A percentile compares a stretch with the other conserved stretches of the same genome.
Evolutionary conservation across 306 rosid genomes (phyloP).

Genomic region (Glycine tomentella): DNA sequence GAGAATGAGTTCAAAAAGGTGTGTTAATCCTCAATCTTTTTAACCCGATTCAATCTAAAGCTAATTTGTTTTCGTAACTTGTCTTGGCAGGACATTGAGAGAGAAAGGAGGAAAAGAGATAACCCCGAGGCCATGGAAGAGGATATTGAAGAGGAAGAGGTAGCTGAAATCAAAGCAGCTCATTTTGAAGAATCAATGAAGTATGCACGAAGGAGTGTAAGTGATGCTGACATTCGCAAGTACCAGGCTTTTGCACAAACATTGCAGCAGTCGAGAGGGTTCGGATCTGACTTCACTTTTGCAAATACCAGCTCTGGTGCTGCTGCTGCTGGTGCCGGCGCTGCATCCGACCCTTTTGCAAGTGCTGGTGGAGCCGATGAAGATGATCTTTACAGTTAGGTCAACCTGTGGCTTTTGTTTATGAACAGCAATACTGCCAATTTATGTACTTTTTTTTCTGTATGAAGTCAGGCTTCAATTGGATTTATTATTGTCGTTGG

Average conservation of each 20-base stretch:
- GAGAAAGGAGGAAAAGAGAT: slow-evolving; percentile 83
- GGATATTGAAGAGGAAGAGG: slow-evolving; percentile 78
- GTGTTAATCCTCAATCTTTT: not conserved
- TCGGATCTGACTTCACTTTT: slow-evolving; percentile 89
- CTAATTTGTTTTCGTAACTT: not conserved
- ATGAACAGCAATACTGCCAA: no score
- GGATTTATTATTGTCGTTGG: slow-evolving; percentile 40
- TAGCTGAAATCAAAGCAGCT: slow-evolving; percentile 91
- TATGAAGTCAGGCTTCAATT: slow-evolving; percentile 40
- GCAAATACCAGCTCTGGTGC: slow-evolving; percentile 57
- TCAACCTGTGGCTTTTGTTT: not conserved
- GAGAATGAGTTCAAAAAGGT: no score
- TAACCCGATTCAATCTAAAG: not conserved
- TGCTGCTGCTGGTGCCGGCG: slow-evolving; percentile 39
- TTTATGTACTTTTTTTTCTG: not conserved
- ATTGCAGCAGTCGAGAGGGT: slow-evolving; percentile 98
- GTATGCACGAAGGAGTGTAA: slow-evolving; percentile 94
- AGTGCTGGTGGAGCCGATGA: slow-evolving; percentile 86
- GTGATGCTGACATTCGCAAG: slow-evolving; percentile 97
- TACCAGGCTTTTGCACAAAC: slow-evolving; percentile 98
- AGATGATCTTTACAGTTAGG: slow-evolving; percentile 92
- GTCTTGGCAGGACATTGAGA: slow-evolving; percentile 79
- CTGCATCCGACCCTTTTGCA: slow-evolving; percentile 80
- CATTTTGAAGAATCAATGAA: slow-evolving; percentile 99
- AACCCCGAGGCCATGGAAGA: slow-evolving; percentile 99